phyloP scores from a whole-genome alignment of 352 stramenopile genomes.

The Globisporangium nagaii region DNA sequence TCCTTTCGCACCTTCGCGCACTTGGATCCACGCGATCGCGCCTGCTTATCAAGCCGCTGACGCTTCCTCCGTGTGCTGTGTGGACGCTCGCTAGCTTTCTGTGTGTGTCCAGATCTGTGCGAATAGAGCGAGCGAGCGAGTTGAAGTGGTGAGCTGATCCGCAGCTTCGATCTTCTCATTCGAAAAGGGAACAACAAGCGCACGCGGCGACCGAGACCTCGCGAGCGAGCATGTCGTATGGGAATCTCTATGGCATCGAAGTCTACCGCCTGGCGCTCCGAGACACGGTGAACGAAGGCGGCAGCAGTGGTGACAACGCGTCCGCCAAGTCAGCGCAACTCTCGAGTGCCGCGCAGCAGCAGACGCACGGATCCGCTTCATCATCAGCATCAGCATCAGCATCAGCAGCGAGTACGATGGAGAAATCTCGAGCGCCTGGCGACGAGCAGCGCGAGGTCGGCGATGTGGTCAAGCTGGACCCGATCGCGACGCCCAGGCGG shows the following conservation, averaged over 20 bases:
- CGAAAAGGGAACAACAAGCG: neutral
- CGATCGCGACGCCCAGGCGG: neutral
- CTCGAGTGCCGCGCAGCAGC: neutral
- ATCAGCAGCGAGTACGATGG: neutral
- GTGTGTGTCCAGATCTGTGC: no score
- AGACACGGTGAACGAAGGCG: conserved; percentile 60
- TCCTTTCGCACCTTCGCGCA: no score
- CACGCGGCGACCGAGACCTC: no score
- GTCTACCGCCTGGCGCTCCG: conserved; percentile 63
- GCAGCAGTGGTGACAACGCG: conserved; percentile 22
- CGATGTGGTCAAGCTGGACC: conserved; percentile 8
- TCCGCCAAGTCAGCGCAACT: neutral
- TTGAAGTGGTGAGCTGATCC: no score
- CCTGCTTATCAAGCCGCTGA: no score
- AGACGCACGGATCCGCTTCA: no score
- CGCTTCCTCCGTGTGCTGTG: no score
- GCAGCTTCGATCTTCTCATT: neutral
- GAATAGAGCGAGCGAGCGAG: no score
- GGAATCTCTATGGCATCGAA: conserved; percentile 35
- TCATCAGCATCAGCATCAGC: neutral
- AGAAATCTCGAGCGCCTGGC: neutral
- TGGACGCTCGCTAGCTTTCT: no score
- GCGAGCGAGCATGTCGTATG: conserved; percentile 11
- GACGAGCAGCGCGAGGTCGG: conserved; percentile 10
- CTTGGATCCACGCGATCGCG: no score